A percentile compares a stretch with the other conserved stretches of the same genome.
Evolutionary conservation across 1,284 basidiomycete species (phyloP).

Genomic region (Schizophyllum commune): DNA sequence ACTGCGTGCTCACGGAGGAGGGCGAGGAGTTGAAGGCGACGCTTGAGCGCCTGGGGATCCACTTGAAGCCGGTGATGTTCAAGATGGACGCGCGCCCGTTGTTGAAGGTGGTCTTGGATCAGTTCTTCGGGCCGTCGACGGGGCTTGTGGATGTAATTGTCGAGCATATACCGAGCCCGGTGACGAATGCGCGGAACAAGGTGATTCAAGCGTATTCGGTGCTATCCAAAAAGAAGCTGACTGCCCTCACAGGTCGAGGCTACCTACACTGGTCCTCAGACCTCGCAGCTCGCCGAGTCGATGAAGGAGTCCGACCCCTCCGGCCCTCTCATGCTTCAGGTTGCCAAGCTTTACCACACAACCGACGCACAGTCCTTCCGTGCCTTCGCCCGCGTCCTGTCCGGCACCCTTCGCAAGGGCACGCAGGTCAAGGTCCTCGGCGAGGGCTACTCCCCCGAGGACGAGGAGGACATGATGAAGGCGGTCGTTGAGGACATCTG

Average conservation of each 20-base stretch:
- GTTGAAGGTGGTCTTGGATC: slow-evolving; percentile 87
- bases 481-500: slow-evolving; percentile 83
- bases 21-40: slow-evolving; percentile 79
- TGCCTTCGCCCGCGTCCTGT: slow-evolving; percentile 91
- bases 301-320: slow-evolving; percentile 82
- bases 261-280: slow-evolving; percentile 83
- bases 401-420: slow-evolving; percentile 82
- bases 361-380: slow-evolving; percentile 94
- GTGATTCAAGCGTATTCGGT: slow-evolving; percentile 27
- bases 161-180: slow-evolving; percentile 82
- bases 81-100: slow-evolving; percentile 98
- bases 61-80: slow-evolving; percentile 88
- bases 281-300: slow-evolving; percentile 64
- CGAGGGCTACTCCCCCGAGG: slow-evolving; percentile 94
- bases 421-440: slow-evolving; percentile 92
- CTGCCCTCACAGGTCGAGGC: slow-evolving; percentile 49
- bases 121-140: slow-evolving; percentile 89
- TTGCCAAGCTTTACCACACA: slow-evolving; percentile 93
- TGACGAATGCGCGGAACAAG: slow-evolving; percentile 65
- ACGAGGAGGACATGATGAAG: slow-evolving; percentile 96
- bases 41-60: slow-evolving; percentile 75
- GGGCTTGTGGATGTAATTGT: slow-evolving; percentile 92
- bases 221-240: neutral
- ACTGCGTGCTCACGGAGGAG: slow-evolving; percentile 89
- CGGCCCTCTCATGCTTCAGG: slow-evolving; percentile 87